Evolutionary conservation across 2,329 filamentous ascomycete genomes (phyloP), one percentile per base, ranked within the genome.

Genomic region (Pseudogymnoascus sp.): DNA sequence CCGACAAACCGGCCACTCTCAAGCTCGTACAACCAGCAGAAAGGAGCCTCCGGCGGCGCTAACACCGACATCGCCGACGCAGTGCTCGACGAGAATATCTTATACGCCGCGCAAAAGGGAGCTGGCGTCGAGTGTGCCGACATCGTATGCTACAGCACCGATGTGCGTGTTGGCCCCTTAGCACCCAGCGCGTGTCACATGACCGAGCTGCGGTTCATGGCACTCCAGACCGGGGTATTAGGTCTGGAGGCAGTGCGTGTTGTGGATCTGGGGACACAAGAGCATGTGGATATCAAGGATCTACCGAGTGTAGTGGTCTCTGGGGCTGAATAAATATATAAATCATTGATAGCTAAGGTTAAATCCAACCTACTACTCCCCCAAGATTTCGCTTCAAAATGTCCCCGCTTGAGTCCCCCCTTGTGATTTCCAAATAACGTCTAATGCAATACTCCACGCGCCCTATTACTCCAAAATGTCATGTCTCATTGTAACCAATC

Each of bases 201-300:
- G 37, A 85, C 84, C 1, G 87, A 90, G 71, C 72, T 93, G 66
- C 82, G 83, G 66, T 91, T 93, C 66, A 75, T 91, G 60, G 85
- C 89, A 3, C 75, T 91, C 59, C 76, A 77, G 59, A 62, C 53
- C 39, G 90, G 89, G 0, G 80, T 90, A 33, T 78, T 90, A 30
- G 80, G 81, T n/a, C 73, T 93, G 2, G 89, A 92, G 67, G 85
- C 86, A 2, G 78, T 93, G 18, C 78, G 88, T 58, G 82, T 93
- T 1, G 79, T 92, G 3, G 90, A 94, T 71, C 71, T 93, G 63
- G 82, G 78, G 20, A 88, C 83, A 35, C 86, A 90, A 68, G 88
- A 92, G 74, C 87, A 89, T 69, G 86, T 90, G 3, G 89, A 93
- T 72, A 85, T 92, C 60, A 80, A 83, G 63, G 87, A 93, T 64